Base-by-base conservation (phyloP, 441 rosid species). In the Erysimum cheiri region DNA sequence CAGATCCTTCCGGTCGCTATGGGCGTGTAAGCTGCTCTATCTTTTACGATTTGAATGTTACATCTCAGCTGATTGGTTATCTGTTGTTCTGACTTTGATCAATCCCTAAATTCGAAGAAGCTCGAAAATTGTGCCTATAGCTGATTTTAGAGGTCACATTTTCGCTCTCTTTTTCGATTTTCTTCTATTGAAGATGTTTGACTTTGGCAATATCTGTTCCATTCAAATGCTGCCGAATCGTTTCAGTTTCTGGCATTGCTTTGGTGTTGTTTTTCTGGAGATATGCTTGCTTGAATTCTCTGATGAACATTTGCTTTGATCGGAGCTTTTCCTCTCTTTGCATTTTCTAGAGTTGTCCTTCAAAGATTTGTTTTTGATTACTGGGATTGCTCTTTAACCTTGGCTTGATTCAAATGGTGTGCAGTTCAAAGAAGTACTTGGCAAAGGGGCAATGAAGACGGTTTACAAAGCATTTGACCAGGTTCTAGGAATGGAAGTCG, bases 1-100 rank as follows among this genome's bases (percentile, higher is more conserved):
- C 86, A 26, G 95, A 92, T 78, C 93, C 96, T 35, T 67, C 88
- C 0, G 82, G 89, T 56, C 92, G 96, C 0, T 92, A 92, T 32
- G 87, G 93, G 12, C 88, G 93, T 70, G 98, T 92, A 86, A 81
- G 96, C 80, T 48, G 0, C 48, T 52, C 29, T 62, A 2, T 60
- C 46, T 74, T 12, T 5, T 14, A 8, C 63, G 22, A 28, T 59
- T 60, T 39, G 14, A 0, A 1, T 4, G 6, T 39, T 41, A n/a
- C 13, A 0, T 41, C 47, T 41, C n/a, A 2, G 17, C 50, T 24
- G 35, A 8, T 46, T 32, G 2, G 15, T 54, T 8, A 15, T 48
- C n/a, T 68, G 0, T 15, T 24, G 0, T 39, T 52, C 28, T 8
- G 32, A 39, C 7, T 44, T 43, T 68, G 8, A 43, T 35, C 14